phyloP scores from a whole-genome alignment of 2,329 filamentous ascomycete species.

The Aspergillus fumigatus region DNA sequence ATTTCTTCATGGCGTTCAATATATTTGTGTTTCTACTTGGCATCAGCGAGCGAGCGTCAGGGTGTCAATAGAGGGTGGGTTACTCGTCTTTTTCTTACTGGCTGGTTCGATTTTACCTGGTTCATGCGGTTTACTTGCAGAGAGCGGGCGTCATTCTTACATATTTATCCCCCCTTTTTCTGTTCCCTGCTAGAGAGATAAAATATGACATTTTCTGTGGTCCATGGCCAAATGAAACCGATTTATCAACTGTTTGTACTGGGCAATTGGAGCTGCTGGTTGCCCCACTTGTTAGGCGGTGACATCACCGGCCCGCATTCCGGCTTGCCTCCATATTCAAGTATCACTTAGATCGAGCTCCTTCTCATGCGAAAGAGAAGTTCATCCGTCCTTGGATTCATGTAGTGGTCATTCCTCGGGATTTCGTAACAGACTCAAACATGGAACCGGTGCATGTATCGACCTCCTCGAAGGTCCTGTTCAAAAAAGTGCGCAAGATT shows the following conservation, averaged over 20 bases:
- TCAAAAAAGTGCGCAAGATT: slow-evolving; percentile 80
- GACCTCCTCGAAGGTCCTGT: slow-evolving; percentile 65
- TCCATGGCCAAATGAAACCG: neutral
- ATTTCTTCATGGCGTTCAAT: slow-evolving; percentile 5
- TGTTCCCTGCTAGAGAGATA: neutral
- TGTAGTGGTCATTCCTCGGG: neutral
- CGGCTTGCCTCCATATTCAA: slow-evolving; percentile 6
- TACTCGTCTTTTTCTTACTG: slow-evolving; percentile 11
- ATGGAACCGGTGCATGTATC: slow-evolving; percentile 50
- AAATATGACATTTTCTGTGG: neutral
- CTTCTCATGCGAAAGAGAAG: neutral
- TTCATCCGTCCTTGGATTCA: neutral
- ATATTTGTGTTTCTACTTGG: slow-evolving; percentile 14
- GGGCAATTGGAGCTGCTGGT: slow-evolving; percentile 3
- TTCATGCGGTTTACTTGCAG: slow-evolving; percentile 3
- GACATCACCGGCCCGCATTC: slow-evolving; percentile 28
- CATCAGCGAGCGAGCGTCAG: slow-evolving; percentile 33
- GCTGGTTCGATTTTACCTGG: neutral
- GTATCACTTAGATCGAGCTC: neutral
- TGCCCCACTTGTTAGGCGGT: slow-evolving; percentile 29
- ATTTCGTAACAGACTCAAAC: slow-evolving; percentile 2
- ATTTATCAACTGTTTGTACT: slow-evolving; percentile 3
- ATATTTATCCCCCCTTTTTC: neutral
- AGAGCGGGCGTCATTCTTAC: slow-evolving; percentile 6
- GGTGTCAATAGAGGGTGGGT: slow-evolving; percentile 23